Base-by-base conservation (phyloP, 164 flowering plant species). In the Malania oleifera region DNA sequence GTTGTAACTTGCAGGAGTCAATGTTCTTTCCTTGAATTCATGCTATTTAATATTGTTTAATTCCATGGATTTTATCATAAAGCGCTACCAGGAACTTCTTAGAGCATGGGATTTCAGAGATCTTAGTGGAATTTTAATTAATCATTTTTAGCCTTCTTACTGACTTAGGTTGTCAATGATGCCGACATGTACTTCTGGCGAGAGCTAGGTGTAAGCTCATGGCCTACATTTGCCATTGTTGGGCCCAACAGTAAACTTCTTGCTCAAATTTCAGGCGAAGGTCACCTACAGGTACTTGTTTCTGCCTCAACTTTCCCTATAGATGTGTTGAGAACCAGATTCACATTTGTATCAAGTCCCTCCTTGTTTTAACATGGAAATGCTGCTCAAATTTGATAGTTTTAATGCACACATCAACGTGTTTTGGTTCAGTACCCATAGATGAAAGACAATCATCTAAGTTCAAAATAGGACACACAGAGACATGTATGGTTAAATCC, bases 121-220 rank as follows among this genome's bases (percentile, higher is more conserved):
- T n/a, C n/a, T n/a, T n/a, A n/a, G n/a, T n/a, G n/a, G n/a, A n/a
- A n/a, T n/a, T n/a, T n/a, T n/a, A n/a, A n/a, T n/a, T n/a, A 25
- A 39, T 53, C 17, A 19, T 38, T 29, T 18, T 17, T 3, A 14
- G n/a, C 45, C 39, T 50, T 48, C 45, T 20, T 5, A 26, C 54
- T 22, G 7, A 27, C 38, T 8, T 59, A 89, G 98, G 96, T 92
- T 72, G 98, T 92, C 29, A 92, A 92, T 76, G 98, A 92, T 72
- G 97, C 90, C 52, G 98, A 92, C 52, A 92, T 92, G 98, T 71
- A 76, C 56, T 58, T 92, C 56, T 92, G 97, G 98, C 68, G 91
- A 68, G 95, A 86, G 70, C 70, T 92, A 27, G 98, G 98, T 57
- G 64, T 92, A 37, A 89, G 70, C 70, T 92, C 98, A 56, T 92